Base-by-base conservation (phyloP, 129 eudicot genomes). In the Artemisia tridentata region DNA sequence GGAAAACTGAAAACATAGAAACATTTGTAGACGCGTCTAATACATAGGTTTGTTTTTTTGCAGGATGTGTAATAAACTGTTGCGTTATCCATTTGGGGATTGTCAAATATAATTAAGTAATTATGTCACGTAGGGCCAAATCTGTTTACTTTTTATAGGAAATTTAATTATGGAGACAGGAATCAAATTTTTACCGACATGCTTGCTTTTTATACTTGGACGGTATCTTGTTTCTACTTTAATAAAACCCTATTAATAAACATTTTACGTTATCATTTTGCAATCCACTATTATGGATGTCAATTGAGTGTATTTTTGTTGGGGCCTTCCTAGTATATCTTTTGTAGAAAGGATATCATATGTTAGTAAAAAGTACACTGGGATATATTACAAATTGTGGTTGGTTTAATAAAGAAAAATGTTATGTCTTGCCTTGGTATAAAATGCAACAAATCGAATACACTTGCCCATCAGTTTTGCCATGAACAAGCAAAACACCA, bases 11-110 rank as follows among this genome's bases (percentile, higher is more conserved):
- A 27, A 31, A 31, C 7, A 31, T 31, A 31, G 7, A 31, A 5
- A 31, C 41, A 31, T 31, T 31, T 7, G 7, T 31, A 3, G 48
- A 47, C 13, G 12, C 50, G 72, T 16, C 31, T 27, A 27, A 27
- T 25, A 25, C 29, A 25, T 25, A 25, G 25, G 25, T n/a, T n/a
- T n/a, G n/a, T n/a, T n/a, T n/a, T n/a, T n/a, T 1, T 50, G 76
- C 2, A 5, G 64, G 58, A 3, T 18, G 65, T 46, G 73, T 34
- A 57, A 68, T 76, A 60, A 76, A 61, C 59, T 49, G 75, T 21
- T 31, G 65, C 64, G 70, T 76, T 76, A 76, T 76, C 80, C 43
- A 63, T 55, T 76, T 58, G 80, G 80, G 74, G 69, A 61, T 50
- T 69, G 63, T 7, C 51, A 68, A 68, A 54, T 21, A 65, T 25